A percentile compares a stretch with the other conserved stretches of the same genome.
phyloP scores from a whole-genome alignment of 1,284 basidiomycete species.

The Marasmius fiardii region DNA sequence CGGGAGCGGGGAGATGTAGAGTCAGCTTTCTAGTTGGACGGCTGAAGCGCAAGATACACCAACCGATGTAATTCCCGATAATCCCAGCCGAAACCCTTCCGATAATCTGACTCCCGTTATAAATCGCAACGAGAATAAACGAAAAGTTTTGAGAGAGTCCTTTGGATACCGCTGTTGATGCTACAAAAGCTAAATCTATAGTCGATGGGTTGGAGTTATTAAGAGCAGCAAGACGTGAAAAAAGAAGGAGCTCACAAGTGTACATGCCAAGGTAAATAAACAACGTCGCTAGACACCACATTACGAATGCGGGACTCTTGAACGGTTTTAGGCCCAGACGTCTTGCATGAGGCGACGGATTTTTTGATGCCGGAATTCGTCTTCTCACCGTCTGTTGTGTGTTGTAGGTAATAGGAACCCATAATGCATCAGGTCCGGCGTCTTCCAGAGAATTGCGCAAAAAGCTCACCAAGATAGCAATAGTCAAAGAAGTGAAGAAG shows the following conservation, averaged over 20 bases:
- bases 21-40: neutral
- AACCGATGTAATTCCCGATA: neutral
- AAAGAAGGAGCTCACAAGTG: neutral
- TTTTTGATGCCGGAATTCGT: neutral
- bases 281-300: neutral
- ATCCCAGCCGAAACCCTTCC: neutral
- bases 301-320: neutral
- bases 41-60: neutral
- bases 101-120: neutral
- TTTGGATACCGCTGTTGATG: neutral
- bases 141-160: neutral
- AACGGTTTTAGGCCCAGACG: neutral
- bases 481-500: neutral
- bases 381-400: neutral
- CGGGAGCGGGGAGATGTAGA: neutral
- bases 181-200: neutral
- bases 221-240: neutral
- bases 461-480: neutral
- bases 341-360: no score
- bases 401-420: no score
- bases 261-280: neutral
- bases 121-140: neutral
- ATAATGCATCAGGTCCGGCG: no score
- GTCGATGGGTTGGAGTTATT: no score
- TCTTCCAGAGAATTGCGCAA: no score